phyloP scores from a whole-genome alignment of 108 stramenopile species.

The Licmophora abbreviata region DNA sequence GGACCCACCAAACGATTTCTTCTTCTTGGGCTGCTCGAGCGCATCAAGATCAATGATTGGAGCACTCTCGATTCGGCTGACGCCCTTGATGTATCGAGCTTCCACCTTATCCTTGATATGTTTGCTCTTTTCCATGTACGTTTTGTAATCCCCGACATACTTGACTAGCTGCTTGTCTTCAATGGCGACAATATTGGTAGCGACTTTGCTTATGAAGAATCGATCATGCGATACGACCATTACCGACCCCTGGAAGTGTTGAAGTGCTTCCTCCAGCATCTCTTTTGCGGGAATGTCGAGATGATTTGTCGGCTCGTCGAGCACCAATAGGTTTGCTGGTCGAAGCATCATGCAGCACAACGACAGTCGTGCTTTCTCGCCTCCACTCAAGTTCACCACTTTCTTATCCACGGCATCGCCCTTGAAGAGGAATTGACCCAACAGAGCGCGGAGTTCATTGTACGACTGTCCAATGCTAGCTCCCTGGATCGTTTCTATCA shows the following conservation, averaged over 20 bases:
- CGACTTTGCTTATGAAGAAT: slow-evolving; percentile 94
- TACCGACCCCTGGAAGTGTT: slow-evolving; percentile 88
- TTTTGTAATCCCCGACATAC: slow-evolving; percentile 94
- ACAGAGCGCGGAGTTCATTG: slow-evolving; percentile 85
- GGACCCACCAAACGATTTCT: slow-evolving; percentile 91
- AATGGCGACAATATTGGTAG: slow-evolving; percentile 90
- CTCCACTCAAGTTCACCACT: slow-evolving; percentile 81
- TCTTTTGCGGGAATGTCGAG: slow-evolving; percentile 95
- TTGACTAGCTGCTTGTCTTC: slow-evolving; percentile 80
- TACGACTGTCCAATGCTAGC: slow-evolving; percentile 75
- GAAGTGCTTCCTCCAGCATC: slow-evolving; percentile 96
- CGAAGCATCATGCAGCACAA: slow-evolving; percentile 91
- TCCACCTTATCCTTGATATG: slow-evolving; percentile 82
- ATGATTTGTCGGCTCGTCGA: slow-evolving; percentile 89
- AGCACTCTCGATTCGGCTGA: slow-evolving; percentile 61
- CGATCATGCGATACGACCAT: slow-evolving; percentile 94
- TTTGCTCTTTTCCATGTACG: slow-evolving; percentile 85
- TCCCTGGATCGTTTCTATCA: slow-evolving; percentile 72
- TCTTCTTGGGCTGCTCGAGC: slow-evolving; percentile 40
- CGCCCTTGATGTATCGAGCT: slow-evolving; percentile 71
- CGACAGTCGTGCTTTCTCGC: slow-evolving; percentile 92
- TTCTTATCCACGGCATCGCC: slow-evolving; percentile 92
- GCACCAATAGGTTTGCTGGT: slow-evolving; percentile 83
- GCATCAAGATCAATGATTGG: slow-evolving; percentile 59
- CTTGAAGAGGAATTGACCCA: slow-evolving; percentile 95